Base-by-base conservation (phyloP, 2,329 filamentous ascomycete species). In the Diaporthe sp. region DNA sequence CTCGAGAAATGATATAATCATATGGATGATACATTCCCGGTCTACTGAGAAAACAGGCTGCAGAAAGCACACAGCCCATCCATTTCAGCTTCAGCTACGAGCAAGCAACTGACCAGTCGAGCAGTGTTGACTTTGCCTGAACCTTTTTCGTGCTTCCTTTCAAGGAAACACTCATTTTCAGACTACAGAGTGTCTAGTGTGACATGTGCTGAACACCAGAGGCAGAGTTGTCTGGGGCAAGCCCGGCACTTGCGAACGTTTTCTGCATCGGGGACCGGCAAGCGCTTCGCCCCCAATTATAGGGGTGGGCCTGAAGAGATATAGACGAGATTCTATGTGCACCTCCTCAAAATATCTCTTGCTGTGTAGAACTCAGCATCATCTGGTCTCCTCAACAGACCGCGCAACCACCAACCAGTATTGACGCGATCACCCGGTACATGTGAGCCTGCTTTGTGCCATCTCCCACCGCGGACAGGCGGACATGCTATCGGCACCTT, bases 171-270 rank as follows among this genome's bases (percentile, higher is more conserved):
- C 7, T 39, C 15, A 4, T 19, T 37, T 53, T 22, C 4, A 53
- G 31, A n/a, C 25, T 49, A 13, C 31, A 39, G 65, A 8, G 25
- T 22, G 31, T 42, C 34, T 42, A 4, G 49, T 69, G 49, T 6
- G 46, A 55, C 49, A 13, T 10, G 9, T 42, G 6, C 58, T 17
- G 37, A 13, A 15, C 65, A 69, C 49, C 17, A 53, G 22, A 55
- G 49, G 34, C 49, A 42, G n/a, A 37, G 65, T 19, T 55, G 65
- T 55, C 34, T 53, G 46, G 37, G 65, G 65, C 49, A 13, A 28
- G n/a, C 46, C 65, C 65, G 65, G 65, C 65, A 55, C 65, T 55
- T 69, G 49, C 12, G n/a, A 42, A 34, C 34, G 49, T 34, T 34
- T 34, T 53, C 49, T 55, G 37, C 49, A 44, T 42, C 28, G 31